These are phyloP conservation scores for Speleostelium caveatum DNA, from an alignment of 78 protist species.

Conservation along the genomic window DNA sequence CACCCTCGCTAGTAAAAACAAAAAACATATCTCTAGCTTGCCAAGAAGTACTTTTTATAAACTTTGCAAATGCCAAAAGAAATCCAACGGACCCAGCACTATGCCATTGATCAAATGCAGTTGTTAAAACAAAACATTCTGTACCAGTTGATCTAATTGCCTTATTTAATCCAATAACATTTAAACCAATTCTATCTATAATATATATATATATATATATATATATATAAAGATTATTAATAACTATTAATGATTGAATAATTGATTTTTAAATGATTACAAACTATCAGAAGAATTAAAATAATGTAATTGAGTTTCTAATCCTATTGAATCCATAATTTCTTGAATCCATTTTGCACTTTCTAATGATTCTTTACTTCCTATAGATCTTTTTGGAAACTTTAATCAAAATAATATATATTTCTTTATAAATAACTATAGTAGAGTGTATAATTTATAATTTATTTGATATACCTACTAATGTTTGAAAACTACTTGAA, in stretches of 20 bases:
- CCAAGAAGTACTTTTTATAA: conserved; percentile 28
- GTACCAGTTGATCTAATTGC: conserved; percentile 64
- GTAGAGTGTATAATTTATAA: background rate
- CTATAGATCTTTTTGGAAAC: conserved; percentile 53
- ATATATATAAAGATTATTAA: background rate
- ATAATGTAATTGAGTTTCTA: conserved; percentile 41
- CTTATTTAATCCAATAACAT: conserved; percentile 42
- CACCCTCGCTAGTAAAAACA: conserved; percentile 63
- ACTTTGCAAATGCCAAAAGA: conserved; percentile 47
- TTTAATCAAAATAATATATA: too few relatives aligned
- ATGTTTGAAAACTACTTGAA: conserved; percentile 1
- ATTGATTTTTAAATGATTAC: background rate
- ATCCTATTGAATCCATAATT: conserved; percentile 7
- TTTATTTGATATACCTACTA: background rate
- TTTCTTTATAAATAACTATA: background rate
- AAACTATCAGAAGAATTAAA: conserved; percentile 27
- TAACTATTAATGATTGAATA: background rate
- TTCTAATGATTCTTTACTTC: conserved; percentile 7
- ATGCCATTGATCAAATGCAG: conserved; percentile 68
- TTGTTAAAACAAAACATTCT: conserved; percentile 60
- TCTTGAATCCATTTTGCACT: conserved; percentile 60
- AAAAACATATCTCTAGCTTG: conserved; percentile 51
- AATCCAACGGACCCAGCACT: conserved; percentile 64
- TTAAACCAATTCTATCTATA: conserved; percentile 40
- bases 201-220: background rate